phyloP scores from a whole-genome alignment of 257 asterid species.

The Gynochthodes officinalis region DNA sequence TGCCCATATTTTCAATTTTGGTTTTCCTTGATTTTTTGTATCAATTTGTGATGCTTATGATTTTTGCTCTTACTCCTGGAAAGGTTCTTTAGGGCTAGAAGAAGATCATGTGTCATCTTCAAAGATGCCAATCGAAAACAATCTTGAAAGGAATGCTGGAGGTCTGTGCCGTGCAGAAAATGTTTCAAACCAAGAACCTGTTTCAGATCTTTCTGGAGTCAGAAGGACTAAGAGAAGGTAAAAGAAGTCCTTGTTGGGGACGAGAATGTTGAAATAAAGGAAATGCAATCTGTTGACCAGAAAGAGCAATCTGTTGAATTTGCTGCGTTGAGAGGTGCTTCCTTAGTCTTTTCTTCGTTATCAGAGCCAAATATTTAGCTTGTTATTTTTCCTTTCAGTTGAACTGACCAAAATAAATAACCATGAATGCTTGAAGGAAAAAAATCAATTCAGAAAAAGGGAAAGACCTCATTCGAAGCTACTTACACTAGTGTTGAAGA shows the following conservation, averaged over 20 bases:
- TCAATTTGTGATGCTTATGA: slow-evolving; percentile 8
- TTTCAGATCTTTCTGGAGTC: slow-evolving; percentile 29
- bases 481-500: slow-evolving; percentile 32
- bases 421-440: slow-evolving; percentile 32
- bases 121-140: slow-evolving; percentile 26
- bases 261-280: slow-evolving; percentile 19
- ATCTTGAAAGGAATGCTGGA: slow-evolving; percentile 37
- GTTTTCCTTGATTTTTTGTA: not conserved
- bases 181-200: slow-evolving; percentile 11
- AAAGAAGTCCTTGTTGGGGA: slow-evolving; percentile 27
- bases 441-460: slow-evolving; percentile 37
- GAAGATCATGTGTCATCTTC: slow-evolving; percentile 27
- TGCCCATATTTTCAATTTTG: not conserved
- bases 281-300: slow-evolving; percentile 19
- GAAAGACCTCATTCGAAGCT: slow-evolving; percentile 35
- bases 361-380: not conserved
- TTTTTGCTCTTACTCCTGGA: slow-evolving; percentile 27
- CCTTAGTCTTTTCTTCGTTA: slow-evolving; percentile 2
- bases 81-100: slow-evolving; percentile 26
- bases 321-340: slow-evolving; percentile 49
- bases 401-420: slow-evolving; percentile 11
- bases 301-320: slow-evolving; percentile 41
- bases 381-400: slow-evolving; percentile 6
- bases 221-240: slow-evolving; percentile 38
- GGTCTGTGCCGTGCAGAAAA: slow-evolving; percentile 25